Conservation (phyloP, 495 filamentous ascomycete genomes). For the Stereocaulon alpinum region DNA sequence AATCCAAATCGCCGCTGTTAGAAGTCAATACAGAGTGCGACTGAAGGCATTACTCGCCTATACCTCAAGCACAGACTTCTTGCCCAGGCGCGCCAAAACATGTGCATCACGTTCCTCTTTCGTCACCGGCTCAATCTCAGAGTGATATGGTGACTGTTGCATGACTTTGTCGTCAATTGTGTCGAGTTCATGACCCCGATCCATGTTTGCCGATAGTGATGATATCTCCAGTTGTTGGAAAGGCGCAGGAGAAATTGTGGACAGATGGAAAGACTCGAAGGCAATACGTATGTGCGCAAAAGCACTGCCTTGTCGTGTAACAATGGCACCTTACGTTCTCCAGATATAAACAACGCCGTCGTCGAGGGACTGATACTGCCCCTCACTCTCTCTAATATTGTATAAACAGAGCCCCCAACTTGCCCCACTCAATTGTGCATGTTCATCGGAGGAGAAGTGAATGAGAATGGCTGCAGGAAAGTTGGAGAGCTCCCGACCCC, state of each 20-base stretch:
- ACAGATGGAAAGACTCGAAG: too few relatives aligned
- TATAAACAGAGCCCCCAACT: too few relatives aligned
- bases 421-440: too few relatives aligned
- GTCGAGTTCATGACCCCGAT: not conserved
- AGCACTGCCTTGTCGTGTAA: too few relatives aligned
- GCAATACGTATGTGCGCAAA: too few relatives aligned
- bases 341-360: too few relatives aligned
- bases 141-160: constrained; percentile 2
- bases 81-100: constrained; percentile 38
- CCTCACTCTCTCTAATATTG: too few relatives aligned
- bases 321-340: too few relatives aligned
- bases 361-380: too few relatives aligned
- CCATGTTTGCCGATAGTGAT: not conserved
- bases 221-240: not conserved
- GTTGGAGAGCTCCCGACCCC: not conserved
- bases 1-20: constrained; percentile 35
- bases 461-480: too few relatives aligned
- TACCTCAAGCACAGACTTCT: constrained; percentile 41
- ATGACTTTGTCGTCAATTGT: not conserved
- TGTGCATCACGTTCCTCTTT: constrained; percentile 31
- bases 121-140: constrained; percentile 4
- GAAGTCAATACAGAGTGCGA: not conserved
- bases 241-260: too few relatives aligned
- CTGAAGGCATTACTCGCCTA: not conserved
- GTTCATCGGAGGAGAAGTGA: too few relatives aligned